Conservation (phyloP, 2,329 filamentous ascomycete genomes). For the Aspergillus intermedius region DNA sequence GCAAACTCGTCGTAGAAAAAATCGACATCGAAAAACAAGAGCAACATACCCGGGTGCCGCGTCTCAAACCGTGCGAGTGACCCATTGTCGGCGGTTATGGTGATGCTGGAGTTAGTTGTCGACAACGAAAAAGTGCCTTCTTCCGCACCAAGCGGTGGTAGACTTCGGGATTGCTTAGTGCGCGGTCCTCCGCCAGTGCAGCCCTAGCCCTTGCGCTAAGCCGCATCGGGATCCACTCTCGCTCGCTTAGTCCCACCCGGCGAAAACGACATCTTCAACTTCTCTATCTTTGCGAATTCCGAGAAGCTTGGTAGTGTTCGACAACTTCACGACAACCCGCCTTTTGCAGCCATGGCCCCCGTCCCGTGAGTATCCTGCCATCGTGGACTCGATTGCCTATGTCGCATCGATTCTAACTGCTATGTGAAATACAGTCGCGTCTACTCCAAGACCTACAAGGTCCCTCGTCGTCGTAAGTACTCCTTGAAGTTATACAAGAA, state of each 20-base stretch:
- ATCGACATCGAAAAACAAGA: slow-evolving; percentile 1
- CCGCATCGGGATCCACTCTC: slow-evolving; percentile 14
- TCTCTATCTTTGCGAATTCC: slow-evolving; percentile 15
- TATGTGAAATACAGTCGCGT: slow-evolving; percentile 46
- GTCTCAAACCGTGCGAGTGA: slow-evolving; percentile 81
- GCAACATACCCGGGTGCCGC: slow-evolving; percentile 70
- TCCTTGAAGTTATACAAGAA: slow-evolving; percentile 6
- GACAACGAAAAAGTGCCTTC: slow-evolving; percentile 27
- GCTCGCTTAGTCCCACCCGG: slow-evolving; percentile 16
- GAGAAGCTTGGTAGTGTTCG: slow-evolving; percentile 22
- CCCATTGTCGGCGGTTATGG: slow-evolving; percentile 62
- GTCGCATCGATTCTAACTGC: slow-evolving; percentile 31
- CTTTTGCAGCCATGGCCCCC: slow-evolving; percentile 38
- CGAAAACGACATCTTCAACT: slow-evolving; percentile 15
- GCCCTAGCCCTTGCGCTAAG: slow-evolving; percentile 19
- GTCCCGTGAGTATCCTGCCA: slow-evolving; percentile 33
- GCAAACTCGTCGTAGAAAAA: not conserved
- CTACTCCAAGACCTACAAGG: slow-evolving; percentile 99
- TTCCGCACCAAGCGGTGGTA: slow-evolving; percentile 18
- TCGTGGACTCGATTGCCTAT: slow-evolving; percentile 3
- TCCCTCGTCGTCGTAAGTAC: slow-evolving; percentile 72
- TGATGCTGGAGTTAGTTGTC: slow-evolving; percentile 34
- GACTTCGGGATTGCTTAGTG: slow-evolving; percentile 21
- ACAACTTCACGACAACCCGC: slow-evolving; percentile 33
- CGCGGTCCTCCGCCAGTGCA: slow-evolving; percentile 13